A percentile compares a stretch with the other conserved stretches of the same genome.
These are phyloP conservation scores for Hypoxylon fragiforme DNA, from an alignment of 495 filamentous ascomycete genomes.

Conservation along the genomic window DNA sequence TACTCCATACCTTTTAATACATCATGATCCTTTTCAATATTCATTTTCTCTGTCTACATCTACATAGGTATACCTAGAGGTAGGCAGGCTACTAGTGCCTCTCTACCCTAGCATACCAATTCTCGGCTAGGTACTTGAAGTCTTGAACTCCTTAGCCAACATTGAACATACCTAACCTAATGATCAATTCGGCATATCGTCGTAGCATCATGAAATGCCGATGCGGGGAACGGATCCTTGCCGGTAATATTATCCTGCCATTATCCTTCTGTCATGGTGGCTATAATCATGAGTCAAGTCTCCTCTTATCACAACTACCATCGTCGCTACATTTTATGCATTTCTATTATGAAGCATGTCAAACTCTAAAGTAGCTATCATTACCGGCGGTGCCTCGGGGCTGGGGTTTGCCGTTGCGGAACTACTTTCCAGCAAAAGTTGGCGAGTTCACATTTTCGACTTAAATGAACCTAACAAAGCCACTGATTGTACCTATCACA, in stretches of 20 bases:
- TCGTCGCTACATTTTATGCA: not conserved
- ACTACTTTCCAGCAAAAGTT: constrained; percentile 19
- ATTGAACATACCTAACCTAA: too few relatives aligned
- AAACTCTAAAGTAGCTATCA: constrained; percentile 20
- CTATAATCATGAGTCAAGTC: not conserved
- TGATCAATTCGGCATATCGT: not conserved
- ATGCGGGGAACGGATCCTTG: constrained; percentile 29
- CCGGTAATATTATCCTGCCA: too few relatives aligned
- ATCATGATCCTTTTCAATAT: too few relatives aligned
- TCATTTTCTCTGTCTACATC: too few relatives aligned
- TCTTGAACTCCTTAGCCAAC: too few relatives aligned
- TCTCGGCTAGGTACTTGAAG: too few relatives aligned
- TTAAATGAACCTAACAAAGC: constrained; percentile 4
- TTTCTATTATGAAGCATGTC: constrained; percentile 4
- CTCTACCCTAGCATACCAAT: too few relatives aligned
- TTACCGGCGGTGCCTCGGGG: constrained; percentile 30
- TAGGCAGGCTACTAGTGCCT: too few relatives aligned
- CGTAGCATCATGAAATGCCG: constrained; percentile 12
- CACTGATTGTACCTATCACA: constrained; percentile 11
- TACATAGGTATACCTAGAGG: too few relatives aligned
- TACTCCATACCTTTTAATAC: too few relatives aligned
- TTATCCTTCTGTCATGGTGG: not conserved
- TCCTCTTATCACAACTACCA: not conserved
- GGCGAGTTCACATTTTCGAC: constrained; percentile 28
- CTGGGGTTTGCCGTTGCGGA: constrained; percentile 24